Conservation (phyloP, 257 asterid genomes). For the Solanum clarkiae region DNA sequence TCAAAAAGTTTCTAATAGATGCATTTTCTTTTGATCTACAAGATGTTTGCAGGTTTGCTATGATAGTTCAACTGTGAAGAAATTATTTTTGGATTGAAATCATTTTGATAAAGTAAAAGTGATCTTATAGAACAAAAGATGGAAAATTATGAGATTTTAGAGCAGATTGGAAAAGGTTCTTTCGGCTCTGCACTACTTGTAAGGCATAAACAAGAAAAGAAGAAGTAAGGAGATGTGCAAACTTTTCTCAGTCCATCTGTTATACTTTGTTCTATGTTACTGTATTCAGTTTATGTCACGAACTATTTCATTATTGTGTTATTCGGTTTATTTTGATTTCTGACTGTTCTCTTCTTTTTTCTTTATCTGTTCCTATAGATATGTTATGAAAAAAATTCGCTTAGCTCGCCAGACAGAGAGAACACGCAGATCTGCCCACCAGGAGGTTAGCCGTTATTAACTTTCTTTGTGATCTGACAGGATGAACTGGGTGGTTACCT, state of each 20-base stretch:
- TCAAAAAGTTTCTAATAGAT: background rate
- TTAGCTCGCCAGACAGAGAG: constrained; percentile 98
- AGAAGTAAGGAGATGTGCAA: constrained; percentile 46
- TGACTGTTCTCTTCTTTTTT: background rate
- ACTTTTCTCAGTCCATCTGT: background rate
- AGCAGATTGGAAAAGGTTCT: constrained; percentile 96
- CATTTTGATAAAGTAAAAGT: background rate
- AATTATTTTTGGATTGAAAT: background rate
- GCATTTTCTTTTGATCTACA: background rate
- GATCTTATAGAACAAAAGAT: constrained; percentile 16
- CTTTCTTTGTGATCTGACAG: background rate
- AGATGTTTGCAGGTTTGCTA: background rate
- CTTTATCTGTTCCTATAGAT: constrained; percentile 35
- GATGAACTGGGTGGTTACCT: background rate
- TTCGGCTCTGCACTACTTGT: constrained; percentile 96
- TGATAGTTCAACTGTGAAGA: background rate
- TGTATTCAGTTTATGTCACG: background rate
- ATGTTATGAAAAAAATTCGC: constrained; percentile 95
- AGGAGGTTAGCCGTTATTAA: constrained; percentile 43
- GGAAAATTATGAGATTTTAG: constrained; percentile 83
- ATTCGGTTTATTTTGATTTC: background rate
- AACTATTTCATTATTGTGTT: background rate
- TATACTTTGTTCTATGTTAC: background rate
- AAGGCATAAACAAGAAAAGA: constrained; percentile 84
- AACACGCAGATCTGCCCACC: constrained; percentile 97